Conservation (phyloP, 2,329 filamentous ascomycete genomes). For the Cadophora luteo-olivacea region DNA sequence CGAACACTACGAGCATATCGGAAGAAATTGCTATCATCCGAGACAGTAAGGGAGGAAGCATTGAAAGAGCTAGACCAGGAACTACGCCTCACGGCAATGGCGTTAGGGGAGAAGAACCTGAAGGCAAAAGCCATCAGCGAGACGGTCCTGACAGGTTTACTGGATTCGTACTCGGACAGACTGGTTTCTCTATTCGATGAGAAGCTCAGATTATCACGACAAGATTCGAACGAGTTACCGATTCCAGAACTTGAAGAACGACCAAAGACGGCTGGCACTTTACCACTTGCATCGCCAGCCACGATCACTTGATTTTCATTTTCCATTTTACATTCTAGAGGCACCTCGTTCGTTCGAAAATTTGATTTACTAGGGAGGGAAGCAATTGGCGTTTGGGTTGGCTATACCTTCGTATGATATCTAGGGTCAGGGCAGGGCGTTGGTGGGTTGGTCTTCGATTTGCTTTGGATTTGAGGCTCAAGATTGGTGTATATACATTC, state of each 20-base stretch:
- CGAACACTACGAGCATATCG: slow-evolving; percentile 67
- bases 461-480: not conserved
- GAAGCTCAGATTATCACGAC: slow-evolving; percentile 60
- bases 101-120: slow-evolving; percentile 51
- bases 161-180: slow-evolving; percentile 78
- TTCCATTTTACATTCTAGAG: slow-evolving; percentile 11
- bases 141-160: slow-evolving; percentile 64
- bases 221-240: slow-evolving; percentile 30
- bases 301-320: not conserved
- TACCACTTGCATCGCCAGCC: not conserved
- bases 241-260: slow-evolving; percentile 29
- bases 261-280: slow-evolving; percentile 38
- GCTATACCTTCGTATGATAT: slow-evolving; percentile 16
- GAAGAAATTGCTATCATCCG: slow-evolving; percentile 64
- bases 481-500: slow-evolving; percentile 11
- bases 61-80: slow-evolving; percentile 70
- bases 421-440: slow-evolving; percentile 16
- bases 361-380: slow-evolving; percentile 5
- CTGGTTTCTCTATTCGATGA: slow-evolving; percentile 76
- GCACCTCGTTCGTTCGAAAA: slow-evolving; percentile 5
- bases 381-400: slow-evolving; percentile 14
- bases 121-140: slow-evolving; percentile 59
- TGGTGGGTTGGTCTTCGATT: not conserved
- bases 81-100: slow-evolving; percentile 66
- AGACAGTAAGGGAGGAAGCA: slow-evolving; percentile 61